Conservation (phyloP, 2,329 filamentous ascomycete genomes). For the Tricladium varicosporioides region DNA sequence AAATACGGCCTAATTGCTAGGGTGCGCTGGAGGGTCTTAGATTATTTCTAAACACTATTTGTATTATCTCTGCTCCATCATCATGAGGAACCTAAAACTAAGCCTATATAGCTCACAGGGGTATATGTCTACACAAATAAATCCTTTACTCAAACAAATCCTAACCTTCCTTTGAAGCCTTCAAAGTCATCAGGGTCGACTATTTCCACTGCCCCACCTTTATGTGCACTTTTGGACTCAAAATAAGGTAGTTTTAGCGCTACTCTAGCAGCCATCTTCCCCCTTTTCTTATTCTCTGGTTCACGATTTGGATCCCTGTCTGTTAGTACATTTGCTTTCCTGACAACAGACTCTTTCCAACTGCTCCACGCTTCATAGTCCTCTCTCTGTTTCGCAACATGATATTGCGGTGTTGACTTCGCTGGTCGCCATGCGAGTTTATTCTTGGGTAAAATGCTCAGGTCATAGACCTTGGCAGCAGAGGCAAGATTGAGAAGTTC, state of each 20-base stretch:
- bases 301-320: conserved; percentile 26
- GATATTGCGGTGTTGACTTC: conserved; percentile 62
- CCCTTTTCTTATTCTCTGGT: conserved; percentile 20
- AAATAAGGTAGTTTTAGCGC: conserved; percentile 27
- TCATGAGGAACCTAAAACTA: conserved; percentile 50
- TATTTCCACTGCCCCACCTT: conserved; percentile 31
- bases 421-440: conserved; percentile 66
- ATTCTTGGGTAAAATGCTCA: conserved; percentile 55
- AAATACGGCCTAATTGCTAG: too few species aligned
- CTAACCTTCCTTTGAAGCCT: conserved; percentile 29
- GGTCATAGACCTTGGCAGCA: conserved; percentile 56
- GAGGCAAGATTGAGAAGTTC: conserved; percentile 63
- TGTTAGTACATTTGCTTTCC: conserved; percentile 47
- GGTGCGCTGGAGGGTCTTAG: too few species aligned
- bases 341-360: conserved; percentile 55
- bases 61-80: too few species aligned
- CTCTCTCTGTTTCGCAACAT: conserved; percentile 63
- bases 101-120: conserved; percentile 13
- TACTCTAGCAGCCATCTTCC: conserved; percentile 26
- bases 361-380: conserved; percentile 61
- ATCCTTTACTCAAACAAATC: conserved; percentile 29
- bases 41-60: too few species aligned
- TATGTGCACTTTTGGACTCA: conserved; percentile 24
- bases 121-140: conserved; percentile 19
- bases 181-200: conserved; percentile 32